Evolutionary conservation across 2,329 filamentous ascomycete species (phyloP).

Genomic region (Calonectria leucothoes): DNA sequence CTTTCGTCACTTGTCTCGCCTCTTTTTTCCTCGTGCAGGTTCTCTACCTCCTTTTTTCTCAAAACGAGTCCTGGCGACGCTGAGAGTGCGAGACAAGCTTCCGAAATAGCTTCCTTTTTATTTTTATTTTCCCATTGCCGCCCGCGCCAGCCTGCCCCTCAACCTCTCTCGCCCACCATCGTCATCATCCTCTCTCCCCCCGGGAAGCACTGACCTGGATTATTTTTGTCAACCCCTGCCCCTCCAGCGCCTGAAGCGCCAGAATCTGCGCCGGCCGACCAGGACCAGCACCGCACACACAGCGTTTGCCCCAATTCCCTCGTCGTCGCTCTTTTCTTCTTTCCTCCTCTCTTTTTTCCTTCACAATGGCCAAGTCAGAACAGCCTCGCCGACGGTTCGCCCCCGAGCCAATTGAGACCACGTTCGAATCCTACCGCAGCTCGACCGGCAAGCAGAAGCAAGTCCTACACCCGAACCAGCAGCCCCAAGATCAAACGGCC

Average conservation of each 20-base stretch:
- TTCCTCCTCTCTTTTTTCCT: slow-evolving; percentile 57
- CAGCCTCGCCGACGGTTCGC: slow-evolving; percentile 69
- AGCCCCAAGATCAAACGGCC: slow-evolving; percentile 24
- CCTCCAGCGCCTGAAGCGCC: slow-evolving; percentile 31
- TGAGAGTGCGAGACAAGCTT: not conserved
- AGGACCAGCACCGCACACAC: slow-evolving; percentile 23
- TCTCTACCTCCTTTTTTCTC: not conserved
- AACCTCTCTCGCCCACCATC: not conserved
- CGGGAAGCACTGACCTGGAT: slow-evolving; percentile 16
- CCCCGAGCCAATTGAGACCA: slow-evolving; percentile 79
- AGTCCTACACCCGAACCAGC: slow-evolving; percentile 22
- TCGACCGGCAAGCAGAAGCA: slow-evolving; percentile 43
- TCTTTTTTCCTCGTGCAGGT: not conserved
- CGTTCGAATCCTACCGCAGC: slow-evolving; percentile 68
- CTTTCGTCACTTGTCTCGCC: not conserved
- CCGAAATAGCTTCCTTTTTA: not conserved
- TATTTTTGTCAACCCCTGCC: slow-evolving; percentile 39
- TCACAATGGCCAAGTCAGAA: slow-evolving; percentile 53
- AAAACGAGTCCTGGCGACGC: slow-evolving; percentile 1
- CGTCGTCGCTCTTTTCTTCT: slow-evolving; percentile 21
- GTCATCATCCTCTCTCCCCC: not conserved
- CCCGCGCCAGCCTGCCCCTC: not conserved
- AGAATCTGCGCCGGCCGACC: slow-evolving; percentile 9
- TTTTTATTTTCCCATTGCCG: not conserved
- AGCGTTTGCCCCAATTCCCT: slow-evolving; percentile 9